Conservation (phyloP, 805 yeast species). For the Allodekkera sacchari region DNA sequence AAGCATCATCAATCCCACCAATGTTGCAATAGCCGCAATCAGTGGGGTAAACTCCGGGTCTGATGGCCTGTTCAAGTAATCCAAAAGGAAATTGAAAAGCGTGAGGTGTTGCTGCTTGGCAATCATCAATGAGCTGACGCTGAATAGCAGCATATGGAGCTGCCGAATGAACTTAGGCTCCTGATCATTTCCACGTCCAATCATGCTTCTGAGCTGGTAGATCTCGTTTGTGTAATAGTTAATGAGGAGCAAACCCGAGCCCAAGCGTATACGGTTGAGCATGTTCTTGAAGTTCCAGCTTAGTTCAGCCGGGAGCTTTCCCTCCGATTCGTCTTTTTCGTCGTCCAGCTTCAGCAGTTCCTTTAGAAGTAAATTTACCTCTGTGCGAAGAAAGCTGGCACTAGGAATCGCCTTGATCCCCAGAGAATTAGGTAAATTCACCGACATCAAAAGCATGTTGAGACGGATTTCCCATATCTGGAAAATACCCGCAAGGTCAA, state of each 20-base stretch:
- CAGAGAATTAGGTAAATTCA: constrained; percentile 7
- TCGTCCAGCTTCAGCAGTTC: constrained; percentile 16
- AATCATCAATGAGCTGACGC: constrained; percentile 16
- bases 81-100: constrained; percentile 10
- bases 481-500: constrained; percentile 27
- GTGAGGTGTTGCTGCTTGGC: constrained; percentile 22
- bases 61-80: neutral
- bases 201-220: constrained; percentile 24
- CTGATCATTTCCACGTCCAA: constrained; percentile 51
- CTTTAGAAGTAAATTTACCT: constrained; percentile 18
- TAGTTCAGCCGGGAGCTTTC: constrained; percentile 12
- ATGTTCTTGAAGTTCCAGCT: constrained; percentile 20
- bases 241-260: constrained; percentile 32
- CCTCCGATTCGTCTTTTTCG: constrained; percentile 5
- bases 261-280: constrained; percentile 33
- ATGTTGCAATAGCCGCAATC: neutral
- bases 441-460: constrained; percentile 14
- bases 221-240: constrained; percentile 37
- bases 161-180: constrained; percentile 2
- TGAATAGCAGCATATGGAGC: constrained; percentile 11
- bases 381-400: constrained; percentile 20
- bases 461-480: constrained; percentile 33
- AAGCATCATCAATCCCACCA: no score
- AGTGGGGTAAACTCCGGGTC: neutral
- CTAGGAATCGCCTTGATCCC: constrained; percentile 18